Conservation (phyloP, 768 basidiomycete species). For the Rhodosporidiobolus odoratus region DNA sequence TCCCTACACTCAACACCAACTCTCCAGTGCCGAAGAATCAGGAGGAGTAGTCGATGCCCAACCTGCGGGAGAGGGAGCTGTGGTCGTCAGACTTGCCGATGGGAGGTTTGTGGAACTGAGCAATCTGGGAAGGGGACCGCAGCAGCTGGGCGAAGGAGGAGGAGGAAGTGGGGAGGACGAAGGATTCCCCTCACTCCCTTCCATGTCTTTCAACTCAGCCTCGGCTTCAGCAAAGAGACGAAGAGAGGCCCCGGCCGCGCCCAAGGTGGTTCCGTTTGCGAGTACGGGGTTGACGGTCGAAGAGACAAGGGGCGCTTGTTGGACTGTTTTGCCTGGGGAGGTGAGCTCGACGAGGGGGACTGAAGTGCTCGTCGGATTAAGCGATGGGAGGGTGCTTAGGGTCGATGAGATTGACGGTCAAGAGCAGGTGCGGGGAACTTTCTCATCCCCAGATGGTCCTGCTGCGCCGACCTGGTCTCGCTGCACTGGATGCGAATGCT, state of each 20-base stretch:
- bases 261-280: conserved; percentile 19
- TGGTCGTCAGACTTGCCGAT: conserved; percentile 75
- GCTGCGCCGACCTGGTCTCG: too few relatives aligned
- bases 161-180: background rate
- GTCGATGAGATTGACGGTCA: conserved; percentile 83
- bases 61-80: conserved; percentile 79
- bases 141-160: background rate
- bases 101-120: conserved; percentile 76
- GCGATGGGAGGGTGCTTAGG: conserved; percentile 63
- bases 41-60: conserved; percentile 55
- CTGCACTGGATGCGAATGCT: too few relatives aligned
- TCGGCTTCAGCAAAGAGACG: too few relatives aligned
- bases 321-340: conserved; percentile 59
- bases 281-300: conserved; percentile 53
- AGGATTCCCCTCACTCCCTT: too few relatives aligned
- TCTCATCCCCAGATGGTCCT: too few relatives aligned
- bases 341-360: conserved; percentile 81
- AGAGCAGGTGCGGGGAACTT: conserved; percentile 55
- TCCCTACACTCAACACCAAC: conserved; percentile 68
- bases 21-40: conserved; percentile 74
- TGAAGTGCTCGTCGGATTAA: conserved; percentile 78
- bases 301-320: conserved; percentile 72
- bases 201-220: too few relatives aligned
- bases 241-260: background rate
- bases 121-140: conserved; percentile 56